Percentiles rank a stretch among this genome's conserved stretches.
These are phyloP conservation scores for Rehmannia glutinosa DNA, from an alignment of 257 asterid genomes.

Conservation along the genomic window DNA sequence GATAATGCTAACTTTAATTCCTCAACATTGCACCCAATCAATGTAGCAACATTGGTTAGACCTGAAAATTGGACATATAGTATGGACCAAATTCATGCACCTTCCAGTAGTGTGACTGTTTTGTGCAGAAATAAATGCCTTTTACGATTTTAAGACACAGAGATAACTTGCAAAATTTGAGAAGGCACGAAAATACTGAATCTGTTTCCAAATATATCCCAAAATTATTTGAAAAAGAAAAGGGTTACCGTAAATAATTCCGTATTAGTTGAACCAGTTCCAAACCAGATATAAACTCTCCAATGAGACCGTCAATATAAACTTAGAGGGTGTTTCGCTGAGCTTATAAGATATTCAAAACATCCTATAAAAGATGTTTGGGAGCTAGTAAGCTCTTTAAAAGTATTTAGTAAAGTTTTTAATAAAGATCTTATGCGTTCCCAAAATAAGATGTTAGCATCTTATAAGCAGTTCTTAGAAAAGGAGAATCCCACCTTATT, in stretches of 20 bases:
- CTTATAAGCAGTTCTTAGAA: too few species aligned
- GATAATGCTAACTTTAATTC: conserved; percentile 83
- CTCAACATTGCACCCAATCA: conserved; percentile 69
- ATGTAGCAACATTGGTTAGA: conserved; percentile 60
- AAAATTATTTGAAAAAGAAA: background rate
- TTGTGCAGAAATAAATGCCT: background rate
- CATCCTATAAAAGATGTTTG: too few species aligned
- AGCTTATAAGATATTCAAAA: too few species aligned
- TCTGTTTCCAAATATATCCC: conserved; percentile 1
- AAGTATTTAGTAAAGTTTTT: too few species aligned
- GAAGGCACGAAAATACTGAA: background rate
- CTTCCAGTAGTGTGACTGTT: conserved; percentile 4
- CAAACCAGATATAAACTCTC: conserved; percentile 15
- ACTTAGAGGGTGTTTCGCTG: too few species aligned
- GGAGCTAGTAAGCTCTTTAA: too few species aligned
- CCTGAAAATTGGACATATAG: conserved; percentile 44
- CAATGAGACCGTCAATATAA: background rate
- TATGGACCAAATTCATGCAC: conserved; percentile 1
- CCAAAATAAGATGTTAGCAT: too few species aligned
- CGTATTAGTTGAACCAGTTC: conserved; percentile 7
- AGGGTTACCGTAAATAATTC: background rate
- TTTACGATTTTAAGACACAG: background rate
- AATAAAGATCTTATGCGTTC: too few species aligned
- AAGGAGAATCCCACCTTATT: too few species aligned
- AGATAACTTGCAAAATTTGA: background rate